Percentiles rank a stretch among this genome's conserved stretches.
These are phyloP conservation scores for Rhynchosporium graminicola DNA, from an alignment of 2,329 filamentous ascomycete genomes.

Conservation along the genomic window DNA sequence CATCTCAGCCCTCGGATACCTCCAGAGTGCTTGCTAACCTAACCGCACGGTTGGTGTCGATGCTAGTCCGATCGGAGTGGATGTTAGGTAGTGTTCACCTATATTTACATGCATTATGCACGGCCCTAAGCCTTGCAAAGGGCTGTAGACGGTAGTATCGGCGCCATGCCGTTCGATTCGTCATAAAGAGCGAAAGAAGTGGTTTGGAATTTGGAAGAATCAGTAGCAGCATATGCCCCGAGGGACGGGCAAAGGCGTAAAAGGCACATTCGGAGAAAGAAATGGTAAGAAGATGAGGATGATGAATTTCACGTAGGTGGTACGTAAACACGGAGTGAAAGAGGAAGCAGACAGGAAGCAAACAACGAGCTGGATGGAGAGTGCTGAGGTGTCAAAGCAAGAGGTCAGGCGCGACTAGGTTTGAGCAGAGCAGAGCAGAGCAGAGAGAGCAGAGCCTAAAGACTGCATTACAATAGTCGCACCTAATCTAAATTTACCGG, in stretches of 20 bases:
- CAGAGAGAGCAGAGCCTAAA: not conserved
- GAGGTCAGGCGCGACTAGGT: not conserved
- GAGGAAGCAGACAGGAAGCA: not conserved
- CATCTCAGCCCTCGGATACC: not conserved
- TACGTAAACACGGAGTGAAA: not conserved
- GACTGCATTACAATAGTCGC: not conserved
- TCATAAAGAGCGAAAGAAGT: no score
- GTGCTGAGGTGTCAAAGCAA: not conserved
- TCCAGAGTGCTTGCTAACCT: not conserved
- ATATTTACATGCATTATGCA: not conserved
- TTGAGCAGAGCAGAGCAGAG: not conserved
- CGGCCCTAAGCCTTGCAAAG: slow-evolving; percentile 2
- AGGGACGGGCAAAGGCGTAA: no score
- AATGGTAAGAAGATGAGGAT: not conserved
- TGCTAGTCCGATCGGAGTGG: not conserved
- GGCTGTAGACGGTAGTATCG: not conserved
- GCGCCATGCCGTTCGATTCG: not conserved
- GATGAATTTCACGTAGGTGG: no score
- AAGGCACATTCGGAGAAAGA: no score
- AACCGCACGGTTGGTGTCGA: not conserved
- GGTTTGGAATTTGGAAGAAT: no score
- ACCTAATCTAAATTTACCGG: not conserved
- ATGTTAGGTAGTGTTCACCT: not conserved
- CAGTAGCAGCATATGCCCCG: no score
- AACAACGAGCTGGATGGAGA: not conserved